Evolutionary conservation across 164 flowering plant species (phyloP).

Genomic region (Hamamelis virginiana): DNA sequence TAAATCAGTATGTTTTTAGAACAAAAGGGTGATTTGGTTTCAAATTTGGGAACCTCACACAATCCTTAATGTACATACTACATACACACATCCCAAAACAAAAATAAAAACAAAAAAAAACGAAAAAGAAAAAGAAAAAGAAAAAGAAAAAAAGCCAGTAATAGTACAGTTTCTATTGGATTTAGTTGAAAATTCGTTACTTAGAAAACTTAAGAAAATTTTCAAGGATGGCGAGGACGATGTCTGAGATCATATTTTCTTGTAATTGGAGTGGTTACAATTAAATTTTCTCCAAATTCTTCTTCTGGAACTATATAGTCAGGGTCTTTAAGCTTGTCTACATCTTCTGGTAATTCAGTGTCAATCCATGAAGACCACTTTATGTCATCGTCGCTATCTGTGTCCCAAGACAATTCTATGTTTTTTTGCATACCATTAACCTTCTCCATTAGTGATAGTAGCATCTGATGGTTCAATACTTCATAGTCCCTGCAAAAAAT

Average conservation of each 20-base stretch:
- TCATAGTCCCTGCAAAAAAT: slow-evolving; percentile 65
- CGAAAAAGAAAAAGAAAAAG: too few species aligned
- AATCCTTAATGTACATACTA: too few species aligned
- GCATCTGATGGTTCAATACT: slow-evolving; percentile 52
- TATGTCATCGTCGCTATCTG: slow-evolving; percentile 37
- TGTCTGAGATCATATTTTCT: slow-evolving; percentile 47
- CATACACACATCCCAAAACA: too few species aligned
- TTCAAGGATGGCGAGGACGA: slow-evolving; percentile 7
- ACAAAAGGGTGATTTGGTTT: too few species aligned
- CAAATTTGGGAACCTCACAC: too few species aligned
- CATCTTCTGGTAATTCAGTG: slow-evolving; percentile 49
- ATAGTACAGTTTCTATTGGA: too few species aligned
- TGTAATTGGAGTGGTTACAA: slow-evolving; percentile 13
- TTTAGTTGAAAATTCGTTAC: background rate
- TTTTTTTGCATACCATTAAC: slow-evolving; percentile 38
- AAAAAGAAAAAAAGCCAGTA: too few species aligned
- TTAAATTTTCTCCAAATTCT: slow-evolving; percentile 35
- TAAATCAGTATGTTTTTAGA: too few species aligned
- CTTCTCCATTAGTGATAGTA: slow-evolving; percentile 51
- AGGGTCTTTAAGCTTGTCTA: slow-evolving; percentile 37
- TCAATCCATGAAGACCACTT: slow-evolving; percentile 50
- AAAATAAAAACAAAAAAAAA: too few species aligned
- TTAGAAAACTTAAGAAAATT: background rate
- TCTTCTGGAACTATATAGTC: slow-evolving; percentile 39
- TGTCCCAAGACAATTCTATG: slow-evolving; percentile 21